phyloP scores from a whole-genome alignment of 2,329 filamentous ascomycete species.

The Diaporthe vexans region DNA sequence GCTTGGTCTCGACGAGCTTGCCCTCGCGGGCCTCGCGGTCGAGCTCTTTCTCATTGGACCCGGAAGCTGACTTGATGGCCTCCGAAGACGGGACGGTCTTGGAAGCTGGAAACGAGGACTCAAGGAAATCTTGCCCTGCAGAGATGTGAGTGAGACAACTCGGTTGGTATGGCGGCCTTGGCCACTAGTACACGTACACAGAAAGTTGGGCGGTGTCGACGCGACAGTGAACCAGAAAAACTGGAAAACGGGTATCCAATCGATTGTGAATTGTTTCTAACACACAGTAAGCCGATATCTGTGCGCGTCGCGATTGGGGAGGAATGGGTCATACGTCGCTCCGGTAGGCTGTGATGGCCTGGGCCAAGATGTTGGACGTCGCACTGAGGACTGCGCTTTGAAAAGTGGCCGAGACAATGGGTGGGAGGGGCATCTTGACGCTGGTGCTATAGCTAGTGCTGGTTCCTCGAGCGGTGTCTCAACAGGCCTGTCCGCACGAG shows the following conservation, averaged over 20 bases:
- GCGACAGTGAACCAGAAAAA: slow-evolving; percentile 82
- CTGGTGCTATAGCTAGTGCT: slow-evolving; percentile 6
- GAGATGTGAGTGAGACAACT: slow-evolving; percentile 38
- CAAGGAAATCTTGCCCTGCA: slow-evolving; percentile 80
- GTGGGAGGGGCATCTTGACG: slow-evolving; percentile 56
- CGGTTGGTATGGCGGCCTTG: background rate
- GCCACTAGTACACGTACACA: slow-evolving; percentile 68
- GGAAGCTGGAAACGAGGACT: slow-evolving; percentile 79
- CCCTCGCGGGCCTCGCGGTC: slow-evolving; percentile 58
- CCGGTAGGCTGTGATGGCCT: slow-evolving; percentile 75
- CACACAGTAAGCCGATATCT: slow-evolving; percentile 16
- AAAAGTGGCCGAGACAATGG: slow-evolving; percentile 71
- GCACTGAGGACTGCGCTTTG: slow-evolving; percentile 77
- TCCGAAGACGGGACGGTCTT: slow-evolving; percentile 57
- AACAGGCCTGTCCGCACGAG: background rate
- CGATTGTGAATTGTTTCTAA: slow-evolving; percentile 72
- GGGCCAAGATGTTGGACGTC: slow-evolving; percentile 80
- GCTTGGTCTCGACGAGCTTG: slow-evolving; percentile 61
- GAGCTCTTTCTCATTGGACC: slow-evolving; percentile 60
- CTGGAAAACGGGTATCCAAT: slow-evolving; percentile 78
- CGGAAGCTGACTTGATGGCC: slow-evolving; percentile 56
- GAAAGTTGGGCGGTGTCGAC: slow-evolving; percentile 84
- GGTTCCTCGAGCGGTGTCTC: background rate
- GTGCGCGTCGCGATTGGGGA: background rate
- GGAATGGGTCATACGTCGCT: slow-evolving; percentile 64